Base-by-base conservation (phyloP, 495 filamentous ascomycete species). In the Neurospora discreta region DNA sequence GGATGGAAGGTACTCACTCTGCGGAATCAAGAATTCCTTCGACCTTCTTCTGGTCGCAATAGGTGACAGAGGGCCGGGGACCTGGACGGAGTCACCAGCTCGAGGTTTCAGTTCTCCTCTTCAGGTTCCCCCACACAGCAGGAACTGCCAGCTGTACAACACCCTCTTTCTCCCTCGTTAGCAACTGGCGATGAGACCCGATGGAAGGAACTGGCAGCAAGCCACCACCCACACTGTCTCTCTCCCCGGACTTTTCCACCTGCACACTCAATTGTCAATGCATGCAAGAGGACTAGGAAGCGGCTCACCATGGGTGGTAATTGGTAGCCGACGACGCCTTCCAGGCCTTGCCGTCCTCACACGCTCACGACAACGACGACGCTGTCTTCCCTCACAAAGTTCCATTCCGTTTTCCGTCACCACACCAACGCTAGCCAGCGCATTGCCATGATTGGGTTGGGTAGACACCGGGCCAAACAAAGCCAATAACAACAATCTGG, bases 371-470 rank as follows among this genome's bases (percentile, higher is more conserved):
- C n/a, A n/a, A n/a, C n/a, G n/a, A 42, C 40, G 15, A 8, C 1
- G 18, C 18, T 0, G 36, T 70, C 60, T 16, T 39, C 16, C 46
- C 6, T 36, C 33, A 36, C 68, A 41, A 69, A 11, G 13, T n/a
- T 46, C 41, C 69, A 39, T 36, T 36, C 33, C 38, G 8, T 52
- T n/a, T 36, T 39, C 72, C 65, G 39, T 65, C 44, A 60, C 43
- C 69, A 36, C 65, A 60, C 43, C 70, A 36, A 69, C 73, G 74
- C 74, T 76, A 76, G 74, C 74, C 74, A 76, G 65, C 74, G 70
- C 74, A 76, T 72, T 70, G 70, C 38, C 52, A 60, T 60, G 52
- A 65, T 65, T 65, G 52, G 52, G 52, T 65, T 60, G 52, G 52
- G 52, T 65, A 33, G 26, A 65, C 52, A 65, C 52, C 26, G 26